These are phyloP conservation scores for Neurospora sp. DNA, from an alignment of 495 filamentous ascomycete genomes.

Conservation along the genomic window DNA sequence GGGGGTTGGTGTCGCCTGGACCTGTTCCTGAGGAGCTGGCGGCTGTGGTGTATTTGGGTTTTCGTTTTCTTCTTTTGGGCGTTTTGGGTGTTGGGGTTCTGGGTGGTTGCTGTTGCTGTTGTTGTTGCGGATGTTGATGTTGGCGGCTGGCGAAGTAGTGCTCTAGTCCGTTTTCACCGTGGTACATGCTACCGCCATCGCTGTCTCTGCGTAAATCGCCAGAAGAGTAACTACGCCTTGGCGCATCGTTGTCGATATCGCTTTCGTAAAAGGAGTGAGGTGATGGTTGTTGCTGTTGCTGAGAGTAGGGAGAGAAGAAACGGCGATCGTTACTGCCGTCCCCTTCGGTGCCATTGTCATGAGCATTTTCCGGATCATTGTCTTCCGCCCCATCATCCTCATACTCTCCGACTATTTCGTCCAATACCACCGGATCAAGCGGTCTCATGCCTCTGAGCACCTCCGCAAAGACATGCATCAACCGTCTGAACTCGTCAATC, in stretches of 20 bases:
- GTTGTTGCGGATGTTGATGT: constrained; percentile 16
- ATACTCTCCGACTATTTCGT: constrained; percentile 3
- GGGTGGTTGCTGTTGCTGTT: constrained; percentile 8
- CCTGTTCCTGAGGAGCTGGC: background rate
- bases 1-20: background rate
- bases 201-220: background rate
- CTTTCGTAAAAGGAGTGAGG: constrained; percentile 22
- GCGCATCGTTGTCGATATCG: constrained; percentile 40
- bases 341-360: constrained; percentile 34
- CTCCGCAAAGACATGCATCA: constrained; percentile 85
- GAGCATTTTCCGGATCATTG: constrained; percentile 17
- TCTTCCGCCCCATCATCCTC: constrained; percentile 15
- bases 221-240: background rate
- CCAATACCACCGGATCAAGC: constrained; percentile 40
- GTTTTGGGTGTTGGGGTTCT: background rate
- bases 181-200: background rate
- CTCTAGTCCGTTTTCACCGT: background rate
- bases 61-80: background rate
- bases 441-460: constrained; percentile 66
- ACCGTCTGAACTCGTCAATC: constrained; percentile 60
- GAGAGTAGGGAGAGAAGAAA: background rate
- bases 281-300: background rate
- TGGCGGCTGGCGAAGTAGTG: constrained; percentile 23
- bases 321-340: constrained; percentile 23
- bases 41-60: background rate